A percentile compares a stretch with the other conserved stretches of the same genome.
phyloP scores from a whole-genome alignment of 306 rosid genomes.

The Medicago arabica region DNA sequence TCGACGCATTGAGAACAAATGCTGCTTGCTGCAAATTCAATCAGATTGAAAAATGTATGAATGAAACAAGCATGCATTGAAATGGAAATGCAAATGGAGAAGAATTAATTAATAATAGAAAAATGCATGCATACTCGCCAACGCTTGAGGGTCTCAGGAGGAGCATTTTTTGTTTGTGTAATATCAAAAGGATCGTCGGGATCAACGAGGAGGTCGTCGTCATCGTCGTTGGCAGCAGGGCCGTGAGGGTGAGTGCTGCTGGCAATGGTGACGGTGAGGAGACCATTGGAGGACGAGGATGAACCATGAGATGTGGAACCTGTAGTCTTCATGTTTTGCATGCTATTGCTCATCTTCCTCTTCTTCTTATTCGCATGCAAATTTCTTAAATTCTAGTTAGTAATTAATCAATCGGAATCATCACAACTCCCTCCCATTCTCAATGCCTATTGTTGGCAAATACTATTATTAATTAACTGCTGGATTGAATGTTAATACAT shows the following conservation, averaged over 20 bases:
- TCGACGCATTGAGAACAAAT: slow-evolving; percentile 82
- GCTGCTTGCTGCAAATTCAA: slow-evolving; percentile 80
- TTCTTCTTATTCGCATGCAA: not conserved
- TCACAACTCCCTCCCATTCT: not conserved
- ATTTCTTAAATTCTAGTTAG: too few relatives aligned
- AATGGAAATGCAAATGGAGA: not conserved
- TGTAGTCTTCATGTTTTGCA: slow-evolving; percentile 7
- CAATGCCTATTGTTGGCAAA: slow-evolving; percentile 18
- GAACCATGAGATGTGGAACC: slow-evolving; percentile 64
- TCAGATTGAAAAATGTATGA: not conserved
- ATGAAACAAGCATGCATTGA: not conserved
- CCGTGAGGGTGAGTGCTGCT: slow-evolving; percentile 29
- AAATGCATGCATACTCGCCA: slow-evolving; percentile 62
- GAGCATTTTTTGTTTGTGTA: slow-evolving; percentile 73
- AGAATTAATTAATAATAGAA: too few relatives aligned
- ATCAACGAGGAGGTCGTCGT: slow-evolving; percentile 34
- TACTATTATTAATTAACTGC: not conserved
- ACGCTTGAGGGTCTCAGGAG: slow-evolving; percentile 70
- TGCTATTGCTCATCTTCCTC: not conserved
- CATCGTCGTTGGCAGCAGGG: not conserved
- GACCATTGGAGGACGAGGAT: slow-evolving; percentile 55
- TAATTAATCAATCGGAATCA: too few relatives aligned
- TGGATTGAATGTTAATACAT: too few relatives aligned
- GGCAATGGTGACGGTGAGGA: slow-evolving; percentile 45
- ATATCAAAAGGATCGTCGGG: slow-evolving; percentile 76